Conservation (phyloP, 192 early-diverging fungal genomes). For the Tieghemiomyces parasiticus region DNA sequence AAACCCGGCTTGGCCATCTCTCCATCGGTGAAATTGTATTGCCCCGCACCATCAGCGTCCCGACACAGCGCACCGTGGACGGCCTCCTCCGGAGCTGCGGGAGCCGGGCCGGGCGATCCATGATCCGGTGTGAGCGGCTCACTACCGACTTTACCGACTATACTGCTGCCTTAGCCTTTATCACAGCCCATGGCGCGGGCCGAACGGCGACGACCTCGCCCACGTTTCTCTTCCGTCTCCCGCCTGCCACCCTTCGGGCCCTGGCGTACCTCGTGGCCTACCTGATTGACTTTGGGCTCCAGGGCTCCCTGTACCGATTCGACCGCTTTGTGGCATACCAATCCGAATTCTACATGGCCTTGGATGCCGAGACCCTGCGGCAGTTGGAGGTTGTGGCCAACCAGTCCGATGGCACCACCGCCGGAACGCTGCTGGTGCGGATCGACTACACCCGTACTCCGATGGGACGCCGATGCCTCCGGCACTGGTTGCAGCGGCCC, state of each 20-base stretch:
- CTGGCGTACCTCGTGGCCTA: conserved; percentile 42
- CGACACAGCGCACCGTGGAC: conserved; percentile 37
- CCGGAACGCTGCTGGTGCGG: conserved; percentile 36
- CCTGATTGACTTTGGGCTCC: conserved; percentile 44
- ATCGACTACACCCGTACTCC: conserved; percentile 50
- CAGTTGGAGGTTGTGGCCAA: conserved; percentile 52
- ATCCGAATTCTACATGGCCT: conserved; percentile 38
- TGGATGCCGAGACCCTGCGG: conserved; percentile 46
- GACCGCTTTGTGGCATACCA: conserved; percentile 44
- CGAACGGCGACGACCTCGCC: conserved; percentile 16
- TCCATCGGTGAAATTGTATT: conserved; percentile 50
- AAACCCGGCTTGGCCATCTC: conserved; percentile 49
- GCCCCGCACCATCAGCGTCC: conserved; percentile 24
- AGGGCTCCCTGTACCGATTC: conserved; percentile 34
- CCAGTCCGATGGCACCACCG: conserved; percentile 22
- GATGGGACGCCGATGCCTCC: conserved; percentile 47
- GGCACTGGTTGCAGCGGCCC: conserved; percentile 53
- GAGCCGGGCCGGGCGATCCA: neutral
- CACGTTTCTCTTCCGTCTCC: conserved; percentile 14
- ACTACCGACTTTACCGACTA: neutral
- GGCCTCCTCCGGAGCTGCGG: conserved; percentile 11
- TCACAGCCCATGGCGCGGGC: conserved; percentile 12
- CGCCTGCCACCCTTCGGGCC: conserved; percentile 18
- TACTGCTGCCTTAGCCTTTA: neutral
- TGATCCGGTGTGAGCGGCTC: neutral